These are phyloP conservation scores for Leccinum laetum DNA, from an alignment of 1,284 basidiomycete genomes.

Conservation along the genomic window DNA sequence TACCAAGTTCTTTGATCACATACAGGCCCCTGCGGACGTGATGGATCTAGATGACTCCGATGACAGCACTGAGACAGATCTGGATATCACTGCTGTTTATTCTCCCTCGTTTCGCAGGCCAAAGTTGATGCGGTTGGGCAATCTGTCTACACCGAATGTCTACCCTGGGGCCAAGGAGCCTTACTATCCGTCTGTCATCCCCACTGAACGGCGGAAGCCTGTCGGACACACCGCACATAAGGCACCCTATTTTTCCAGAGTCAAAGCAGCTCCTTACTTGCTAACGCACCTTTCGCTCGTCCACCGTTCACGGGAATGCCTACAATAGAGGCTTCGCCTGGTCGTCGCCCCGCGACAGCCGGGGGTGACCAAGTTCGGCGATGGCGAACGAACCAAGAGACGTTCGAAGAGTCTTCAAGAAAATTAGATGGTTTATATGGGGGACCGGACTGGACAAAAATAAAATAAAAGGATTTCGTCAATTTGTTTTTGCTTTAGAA, in stretches of 20 bases:
- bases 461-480: no score
- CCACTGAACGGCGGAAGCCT: conserved; percentile 36
- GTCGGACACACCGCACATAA: conserved; percentile 34
- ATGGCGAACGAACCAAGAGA: conserved; percentile 40
- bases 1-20: conserved; percentile 71
- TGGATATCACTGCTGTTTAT: conserved; percentile 30
- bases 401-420: conserved; percentile 53
- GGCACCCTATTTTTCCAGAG: conserved; percentile 31
- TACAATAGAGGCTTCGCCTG: conserved; percentile 2
- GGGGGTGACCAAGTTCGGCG: conserved; percentile 29
- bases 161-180: conserved; percentile 33
- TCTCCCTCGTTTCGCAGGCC: conserved; percentile 27
- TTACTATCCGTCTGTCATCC: conserved; percentile 28
- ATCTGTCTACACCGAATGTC: conserved; percentile 35
- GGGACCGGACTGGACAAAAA: no score
- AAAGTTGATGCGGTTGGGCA: conserved; percentile 43
- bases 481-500: no score
- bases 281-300: conserved; percentile 31
- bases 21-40: conserved; percentile 66
- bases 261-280: conserved; percentile 30
- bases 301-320: conserved; percentile 31
- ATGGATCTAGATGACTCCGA: conserved; percentile 60
- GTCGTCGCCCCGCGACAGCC: conserved; percentile 30
- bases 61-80: conserved; percentile 34
- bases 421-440: conserved; percentile 46